These are phyloP conservation scores for Crithidia mellificae DNA, from an alignment of 208 protist species.

Conservation along the genomic window DNA sequence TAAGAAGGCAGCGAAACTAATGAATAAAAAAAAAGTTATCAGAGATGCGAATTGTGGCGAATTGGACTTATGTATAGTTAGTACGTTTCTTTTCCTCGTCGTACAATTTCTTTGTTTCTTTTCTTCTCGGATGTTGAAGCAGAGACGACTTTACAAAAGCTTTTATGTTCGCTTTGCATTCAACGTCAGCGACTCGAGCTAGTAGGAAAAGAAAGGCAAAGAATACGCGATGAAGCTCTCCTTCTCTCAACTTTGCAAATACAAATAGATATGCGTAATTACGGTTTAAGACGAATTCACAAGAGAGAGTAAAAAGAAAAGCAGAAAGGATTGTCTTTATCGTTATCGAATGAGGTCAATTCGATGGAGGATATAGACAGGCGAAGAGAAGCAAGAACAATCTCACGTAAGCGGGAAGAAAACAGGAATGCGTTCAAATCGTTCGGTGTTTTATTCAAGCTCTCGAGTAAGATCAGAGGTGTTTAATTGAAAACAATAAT, in stretches of 20 bases:
- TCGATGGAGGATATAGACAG: not conserved
- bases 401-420: slow-evolving; percentile 1
- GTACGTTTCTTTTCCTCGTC: not conserved
- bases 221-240: not conserved
- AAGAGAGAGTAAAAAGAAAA: not conserved
- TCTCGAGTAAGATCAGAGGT: not conserved
- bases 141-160: not conserved
- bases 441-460: not conserved
- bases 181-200: slow-evolving; percentile 4
- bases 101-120: slow-evolving; percentile 2
- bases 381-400: slow-evolving; percentile 3
- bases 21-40: slow-evolving; percentile 24
- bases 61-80: not conserved
- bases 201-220: not conserved
- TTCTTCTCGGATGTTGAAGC: slow-evolving; percentile 13
- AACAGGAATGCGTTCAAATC: slow-evolving; percentile 1
- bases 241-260: too few relatives aligned
- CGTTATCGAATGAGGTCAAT: not conserved
- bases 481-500: not conserved
- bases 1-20: slow-evolving; percentile 9
- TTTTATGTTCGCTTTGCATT: not conserved
- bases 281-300: too few relatives aligned
- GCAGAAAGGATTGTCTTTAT: not conserved
- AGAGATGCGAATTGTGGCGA: not conserved
- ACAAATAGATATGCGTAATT: too few relatives aligned